These are phyloP conservation scores for Yarrowia sp. DNA, from an alignment of 805 yeast species.

Conservation along the genomic window DNA sequence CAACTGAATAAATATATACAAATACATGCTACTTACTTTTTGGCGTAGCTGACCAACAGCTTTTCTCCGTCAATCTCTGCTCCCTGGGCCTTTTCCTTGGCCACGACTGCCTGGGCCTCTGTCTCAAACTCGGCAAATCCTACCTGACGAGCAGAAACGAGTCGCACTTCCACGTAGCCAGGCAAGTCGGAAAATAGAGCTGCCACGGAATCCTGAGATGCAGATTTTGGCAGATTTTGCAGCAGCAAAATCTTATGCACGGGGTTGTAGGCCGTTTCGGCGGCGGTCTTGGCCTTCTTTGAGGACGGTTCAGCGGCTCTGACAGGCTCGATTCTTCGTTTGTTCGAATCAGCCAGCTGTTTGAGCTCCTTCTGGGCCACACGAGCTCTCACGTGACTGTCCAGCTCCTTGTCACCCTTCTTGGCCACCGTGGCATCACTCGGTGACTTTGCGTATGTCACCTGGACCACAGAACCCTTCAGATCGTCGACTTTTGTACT, in stretches of 20 bases:
- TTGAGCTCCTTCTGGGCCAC: constrained; percentile 44
- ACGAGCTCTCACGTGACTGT: constrained; percentile 45
- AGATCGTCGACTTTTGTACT: constrained; percentile 49
- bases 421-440: constrained; percentile 58
- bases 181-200: constrained; percentile 57
- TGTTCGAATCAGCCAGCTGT: constrained; percentile 31
- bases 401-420: constrained; percentile 45
- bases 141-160: constrained; percentile 69
- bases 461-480: constrained; percentile 58
- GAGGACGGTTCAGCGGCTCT: neutral
- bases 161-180: constrained; percentile 72
- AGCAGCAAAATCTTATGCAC: constrained; percentile 75
- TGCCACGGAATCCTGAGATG: constrained; percentile 54
- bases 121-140: constrained; percentile 82
- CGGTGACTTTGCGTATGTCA: constrained; percentile 56
- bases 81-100: constrained; percentile 48
- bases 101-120: constrained; percentile 59
- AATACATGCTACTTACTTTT: constrained; percentile 44
- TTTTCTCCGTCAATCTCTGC: constrained; percentile 45
- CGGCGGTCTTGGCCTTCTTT: constrained; percentile 1
- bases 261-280: constrained; percentile 52
- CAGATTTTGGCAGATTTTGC: constrained; percentile 64
- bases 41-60: constrained; percentile 49
- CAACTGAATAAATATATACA: constrained; percentile 8
- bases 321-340: neutral